Percentiles rank a stretch among this genome's conserved stretches.
phyloP scores from a whole-genome alignment of 345 rosid genomes.

The Zanthoxylum bungeanum region DNA sequence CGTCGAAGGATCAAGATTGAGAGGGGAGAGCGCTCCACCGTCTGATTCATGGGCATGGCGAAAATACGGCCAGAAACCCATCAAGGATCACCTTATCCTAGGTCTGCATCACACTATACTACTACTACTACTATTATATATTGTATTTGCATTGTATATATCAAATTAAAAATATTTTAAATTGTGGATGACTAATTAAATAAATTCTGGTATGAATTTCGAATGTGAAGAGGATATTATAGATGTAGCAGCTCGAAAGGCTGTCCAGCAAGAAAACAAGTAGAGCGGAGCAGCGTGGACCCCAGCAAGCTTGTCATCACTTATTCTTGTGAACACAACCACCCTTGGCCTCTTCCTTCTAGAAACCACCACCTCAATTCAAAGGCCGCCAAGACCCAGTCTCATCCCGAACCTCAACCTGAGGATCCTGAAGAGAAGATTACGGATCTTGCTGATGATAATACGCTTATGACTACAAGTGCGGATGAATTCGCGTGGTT shows the following conservation, averaged over 20 bases:
- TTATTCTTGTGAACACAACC: constrained; percentile 90
- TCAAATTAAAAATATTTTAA: no score
- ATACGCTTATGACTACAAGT: constrained; percentile 31
- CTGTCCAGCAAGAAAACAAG: constrained; percentile 95
- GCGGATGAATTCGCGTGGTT: constrained; percentile 83
- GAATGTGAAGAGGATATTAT: constrained; percentile 73
- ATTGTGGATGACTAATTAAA: no score
- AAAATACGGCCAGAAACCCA: constrained; percentile 97
- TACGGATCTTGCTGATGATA: constrained; percentile 43
- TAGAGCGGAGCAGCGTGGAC: constrained; percentile 87
- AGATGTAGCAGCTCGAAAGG: constrained; percentile 97
- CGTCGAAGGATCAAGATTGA: constrained; percentile 61
- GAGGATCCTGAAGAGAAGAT: constrained; percentile 44
- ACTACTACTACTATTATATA: no score
- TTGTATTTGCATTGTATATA: neutral
- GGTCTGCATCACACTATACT: constrained; percentile 33
- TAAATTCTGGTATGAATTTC: no score
- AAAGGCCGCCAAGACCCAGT: constrained; percentile 13
- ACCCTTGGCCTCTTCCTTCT: constrained; percentile 72
- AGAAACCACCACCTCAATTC: constrained; percentile 44
- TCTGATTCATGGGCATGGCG: constrained; percentile 99
- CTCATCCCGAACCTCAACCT: constrained; percentile 26
- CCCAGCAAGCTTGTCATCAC: constrained; percentile 82
- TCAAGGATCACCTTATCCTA: constrained; percentile 96
- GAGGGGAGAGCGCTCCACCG: constrained; percentile 78